Evolutionary conservation across 371 early-diverging fungal genomes (phyloP).

Genomic region (Mucor indicus): DNA sequence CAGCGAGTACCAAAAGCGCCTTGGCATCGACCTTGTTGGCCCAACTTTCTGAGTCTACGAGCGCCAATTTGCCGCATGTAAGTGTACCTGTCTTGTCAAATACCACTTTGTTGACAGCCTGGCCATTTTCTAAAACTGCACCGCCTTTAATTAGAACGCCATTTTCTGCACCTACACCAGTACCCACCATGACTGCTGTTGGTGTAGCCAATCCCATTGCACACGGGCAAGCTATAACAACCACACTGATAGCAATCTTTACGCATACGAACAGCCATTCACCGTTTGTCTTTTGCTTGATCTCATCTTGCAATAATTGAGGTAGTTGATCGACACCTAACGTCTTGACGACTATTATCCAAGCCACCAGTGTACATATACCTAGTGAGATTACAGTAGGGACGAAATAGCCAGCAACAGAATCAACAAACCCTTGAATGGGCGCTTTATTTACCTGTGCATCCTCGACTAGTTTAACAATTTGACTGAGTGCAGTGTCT

Average conservation of each 20-base stretch:
- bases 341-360: conserved; percentile 63
- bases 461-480: conserved; percentile 86
- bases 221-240: conserved; percentile 97
- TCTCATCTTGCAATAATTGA: conserved; percentile 47
- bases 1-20: conserved; percentile 39
- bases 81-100: conserved; percentile 98
- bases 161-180: conserved; percentile 90
- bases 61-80: conserved; percentile 82
- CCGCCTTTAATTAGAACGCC: conserved; percentile 92
- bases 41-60: conserved; percentile 49
- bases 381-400: conserved; percentile 79
- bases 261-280: conserved; percentile 79
- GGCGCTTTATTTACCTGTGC: conserved; percentile 87
- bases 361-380: conserved; percentile 72
- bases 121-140: conserved; percentile 78
- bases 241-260: conserved; percentile 89
- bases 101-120: conserved; percentile 77
- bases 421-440: conserved; percentile 81
- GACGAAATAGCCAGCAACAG: conserved; percentile 87
- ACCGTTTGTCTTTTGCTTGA: conserved; percentile 47
- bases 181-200: conserved; percentile 98
- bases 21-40: conserved; percentile 2
- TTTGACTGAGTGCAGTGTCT: conserved; percentile 82
- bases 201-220: conserved; percentile 96
- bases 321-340: conserved; percentile 52